These are phyloP conservation scores for Acmispon strigosus DNA, from an alignment of 306 rosid species.

Conservation along the genomic window DNA sequence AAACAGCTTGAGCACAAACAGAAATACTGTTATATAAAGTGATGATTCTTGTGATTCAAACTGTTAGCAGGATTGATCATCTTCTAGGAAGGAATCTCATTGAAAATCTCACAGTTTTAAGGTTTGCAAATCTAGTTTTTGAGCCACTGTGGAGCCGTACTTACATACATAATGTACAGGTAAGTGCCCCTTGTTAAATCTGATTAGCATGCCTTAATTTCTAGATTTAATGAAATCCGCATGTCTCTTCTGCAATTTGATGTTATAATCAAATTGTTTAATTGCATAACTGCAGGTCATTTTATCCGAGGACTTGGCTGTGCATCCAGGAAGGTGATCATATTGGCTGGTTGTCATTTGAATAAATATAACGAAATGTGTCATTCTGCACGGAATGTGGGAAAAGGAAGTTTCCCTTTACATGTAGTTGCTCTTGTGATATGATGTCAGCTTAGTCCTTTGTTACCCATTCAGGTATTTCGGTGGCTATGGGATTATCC, in stretches of 20 bases:
- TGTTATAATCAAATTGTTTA: neutral
- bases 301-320: conserved; percentile 71
- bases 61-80: conserved; percentile 84
- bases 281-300: conserved; percentile 43
- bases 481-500: conserved; percentile 76
- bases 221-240: neutral
- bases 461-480: conserved; percentile 53
- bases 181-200: conserved; percentile 21
- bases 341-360: conserved; percentile 23
- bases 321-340: conserved; percentile 69
- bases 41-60: conserved; percentile 18
- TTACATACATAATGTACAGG: conserved; percentile 78
- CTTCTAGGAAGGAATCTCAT: conserved; percentile 90
- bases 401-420: neutral
- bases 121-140: conserved; percentile 90
- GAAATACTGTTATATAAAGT: neutral
- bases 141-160: conserved; percentile 87
- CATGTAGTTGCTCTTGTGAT: conserved; percentile 7
- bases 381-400: conserved; percentile 1
- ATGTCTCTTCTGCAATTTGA: neutral
- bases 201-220: conserved; percentile 1
- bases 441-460: conserved; percentile 6
- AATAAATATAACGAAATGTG: conserved; percentile 8
- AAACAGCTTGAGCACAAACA: neutral
- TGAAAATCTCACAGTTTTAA: conserved; percentile 88